Base-by-base conservation (phyloP, 2,329 filamentous ascomycete genomes). In the Clonostachys rhizophaga region DNA sequence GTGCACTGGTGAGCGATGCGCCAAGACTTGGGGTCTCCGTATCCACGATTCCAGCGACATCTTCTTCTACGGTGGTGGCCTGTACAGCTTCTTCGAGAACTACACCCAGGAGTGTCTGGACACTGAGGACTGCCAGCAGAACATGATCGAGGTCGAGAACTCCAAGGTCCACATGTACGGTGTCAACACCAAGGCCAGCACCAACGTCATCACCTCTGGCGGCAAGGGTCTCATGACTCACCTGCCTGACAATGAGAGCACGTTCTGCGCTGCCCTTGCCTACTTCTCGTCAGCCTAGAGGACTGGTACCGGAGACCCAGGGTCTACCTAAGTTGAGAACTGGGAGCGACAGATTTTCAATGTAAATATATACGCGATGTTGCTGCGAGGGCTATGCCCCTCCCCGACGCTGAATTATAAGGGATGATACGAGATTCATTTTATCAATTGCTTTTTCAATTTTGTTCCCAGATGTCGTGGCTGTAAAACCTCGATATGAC, bases 51-150 rank as follows among this genome's bases (percentile, higher is more conserved):
- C 85, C 4, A 75, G 72, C 10, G 78, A 89, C 51, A 63, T 91
- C 16, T 81, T 78, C 59, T 68, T 91, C 57, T 89, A 84, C 59
- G 87, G 88, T 42, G 85, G 80, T 6, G 88, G 88, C 24, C 69
- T 91, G 49, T 92, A 92, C 75, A 85, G 78, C 54, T 92, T 92
- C 78, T 92, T 90, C 60, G 80, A 92, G 64, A 89, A 91, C 74
- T 92, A 92, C 67, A 71, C 68, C 36, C 86, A 91, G 66, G 72
- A 74, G 16, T 94, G 89, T 57, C 76, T 91, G 14, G 64, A 67
- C 36, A 75, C 74, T 10, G 78, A 87, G 62, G 80, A 78, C 54
- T 94, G 89, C 71, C 89, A 92, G 67, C 75, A 84, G 49, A 86
- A 90, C 67, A 91, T 94, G 70, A 76, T 91, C 42, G 82, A 81